Conservation (phyloP, 805 yeast species). For the Nadsonia fulvescens region DNA sequence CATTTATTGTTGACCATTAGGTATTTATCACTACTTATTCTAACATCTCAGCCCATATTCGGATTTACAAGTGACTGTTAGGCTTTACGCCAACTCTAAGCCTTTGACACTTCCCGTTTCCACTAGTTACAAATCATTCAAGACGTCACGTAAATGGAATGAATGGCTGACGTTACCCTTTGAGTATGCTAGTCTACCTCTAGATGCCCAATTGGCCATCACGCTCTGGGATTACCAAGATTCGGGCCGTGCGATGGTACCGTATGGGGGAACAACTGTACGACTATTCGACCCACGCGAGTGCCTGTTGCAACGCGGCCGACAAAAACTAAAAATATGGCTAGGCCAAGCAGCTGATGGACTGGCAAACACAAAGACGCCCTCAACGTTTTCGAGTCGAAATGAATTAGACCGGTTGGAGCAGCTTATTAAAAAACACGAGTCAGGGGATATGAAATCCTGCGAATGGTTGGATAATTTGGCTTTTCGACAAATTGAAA, state of each 20-base stretch:
- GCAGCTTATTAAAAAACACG: conserved; percentile 38
- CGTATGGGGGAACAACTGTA: conserved; percentile 46
- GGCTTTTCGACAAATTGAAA: conserved; percentile 37
- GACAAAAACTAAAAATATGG: conserved; percentile 37
- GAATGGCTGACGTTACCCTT: conserved; percentile 62
- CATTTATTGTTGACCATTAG: background rate
- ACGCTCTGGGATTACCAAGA: conserved; percentile 52
- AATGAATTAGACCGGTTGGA: conserved; percentile 32
- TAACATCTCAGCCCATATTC: conserved; percentile 12
- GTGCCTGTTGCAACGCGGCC: conserved; percentile 51
- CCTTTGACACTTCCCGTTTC: conserved; percentile 32
- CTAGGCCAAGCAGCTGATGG: conserved; percentile 21
- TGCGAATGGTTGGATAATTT: conserved; percentile 62
- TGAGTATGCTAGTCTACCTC: conserved; percentile 49
- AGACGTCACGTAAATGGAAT: conserved; percentile 37
- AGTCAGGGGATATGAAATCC: conserved; percentile 43
- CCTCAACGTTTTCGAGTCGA: conserved; percentile 9
- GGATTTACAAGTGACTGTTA: conserved; percentile 26
- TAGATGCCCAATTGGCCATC: conserved; percentile 40
- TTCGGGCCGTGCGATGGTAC: conserved; percentile 23
- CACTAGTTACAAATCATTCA: conserved; percentile 31
- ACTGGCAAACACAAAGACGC: conserved; percentile 14
- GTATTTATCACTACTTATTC: background rate
- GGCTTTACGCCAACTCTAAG: conserved; percentile 26
- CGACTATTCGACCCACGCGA: conserved; percentile 37